Evolutionary conservation across 768 basidiomycete species (phyloP).

Genomic region (Arthromyces matolae): DNA sequence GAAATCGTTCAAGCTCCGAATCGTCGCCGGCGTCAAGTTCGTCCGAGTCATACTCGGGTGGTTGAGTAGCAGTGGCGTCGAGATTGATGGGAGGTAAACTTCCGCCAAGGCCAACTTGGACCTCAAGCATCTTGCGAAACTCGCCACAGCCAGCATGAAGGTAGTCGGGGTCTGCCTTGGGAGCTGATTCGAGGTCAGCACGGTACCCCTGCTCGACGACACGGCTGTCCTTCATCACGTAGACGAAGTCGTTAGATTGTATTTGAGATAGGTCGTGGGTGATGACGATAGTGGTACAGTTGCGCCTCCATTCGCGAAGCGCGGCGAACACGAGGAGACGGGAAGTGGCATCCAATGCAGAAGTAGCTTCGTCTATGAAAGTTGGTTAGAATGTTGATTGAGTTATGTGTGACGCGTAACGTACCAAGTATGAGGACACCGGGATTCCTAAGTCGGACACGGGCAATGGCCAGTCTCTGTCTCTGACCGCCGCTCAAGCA

Average conservation of each 20-base stretch:
- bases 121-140: slow-evolving; percentile 65
- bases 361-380: slow-evolving; percentile 69
- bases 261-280: slow-evolving; percentile 95
- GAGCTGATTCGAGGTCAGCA: slow-evolving; percentile 60
- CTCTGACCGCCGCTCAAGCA: slow-evolving; percentile 88
- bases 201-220: slow-evolving; percentile 90
- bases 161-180: slow-evolving; percentile 4
- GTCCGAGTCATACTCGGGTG: slow-evolving; percentile 10
- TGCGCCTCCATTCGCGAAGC: slow-evolving; percentile 60
- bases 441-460: slow-evolving; percentile 83
- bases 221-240: slow-evolving; percentile 78
- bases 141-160: slow-evolving; percentile 45
- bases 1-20: slow-evolving; percentile 23
- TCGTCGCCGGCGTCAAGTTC: slow-evolving; percentile 40
- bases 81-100: slow-evolving; percentile 44
- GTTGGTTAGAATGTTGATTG: slow-evolving; percentile 1
- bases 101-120: slow-evolving; percentile 53
- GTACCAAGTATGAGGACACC: slow-evolving; percentile 86
- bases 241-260: slow-evolving; percentile 73
- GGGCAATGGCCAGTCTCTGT: slow-evolving; percentile 85
- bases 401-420: slow-evolving; percentile 24
- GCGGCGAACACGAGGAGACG: slow-evolving; percentile 82
- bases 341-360: slow-evolving; percentile 82
- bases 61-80: slow-evolving; percentile 43
- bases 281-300: slow-evolving; percentile 89